These are phyloP conservation scores for Aureobasidium sp. DNA, from an alignment of 2,329 filamentous ascomycete species.

Conservation along the genomic window DNA sequence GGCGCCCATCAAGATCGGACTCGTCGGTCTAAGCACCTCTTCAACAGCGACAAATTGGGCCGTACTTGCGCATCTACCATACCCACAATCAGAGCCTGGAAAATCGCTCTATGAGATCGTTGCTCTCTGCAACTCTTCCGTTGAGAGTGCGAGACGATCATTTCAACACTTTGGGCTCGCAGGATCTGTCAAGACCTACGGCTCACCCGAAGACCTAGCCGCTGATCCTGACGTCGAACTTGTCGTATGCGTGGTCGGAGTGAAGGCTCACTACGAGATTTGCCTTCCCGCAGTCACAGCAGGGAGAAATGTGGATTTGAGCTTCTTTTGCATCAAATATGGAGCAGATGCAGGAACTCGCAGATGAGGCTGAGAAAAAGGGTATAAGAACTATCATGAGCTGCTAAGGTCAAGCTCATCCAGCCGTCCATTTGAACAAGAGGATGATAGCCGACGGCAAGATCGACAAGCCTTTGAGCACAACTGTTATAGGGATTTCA, in stretches of 20 bases:
- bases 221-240: constrained; percentile 42
- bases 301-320: constrained; percentile 45
- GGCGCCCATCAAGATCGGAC: constrained; percentile 45
- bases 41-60: constrained; percentile 43
- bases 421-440: constrained; percentile 36
- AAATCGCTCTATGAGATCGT: constrained; percentile 38
- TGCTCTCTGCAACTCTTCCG: constrained; percentile 44
- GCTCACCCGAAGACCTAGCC: constrained; percentile 36
- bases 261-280: constrained; percentile 37
- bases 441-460: constrained; percentile 37
- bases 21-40: constrained; percentile 50
- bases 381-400: constrained; percentile 41
- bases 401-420: constrained; percentile 39
- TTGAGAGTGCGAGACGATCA: constrained; percentile 36
- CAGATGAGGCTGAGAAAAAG: constrained; percentile 33
- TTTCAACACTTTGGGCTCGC: constrained; percentile 35
- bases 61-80: constrained; percentile 50
- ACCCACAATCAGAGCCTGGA: constrained; percentile 35
- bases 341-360: constrained; percentile 37
- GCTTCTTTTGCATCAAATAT: constrained; percentile 40
- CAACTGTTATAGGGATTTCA: constrained; percentile 27
- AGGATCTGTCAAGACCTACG: constrained; percentile 37
- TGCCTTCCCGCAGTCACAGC: constrained; percentile 38
- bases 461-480: constrained; percentile 38
- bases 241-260: constrained; percentile 39